Evolutionary conservation across 805 yeast species (phyloP).

Genomic region (Ogataea corticis): DNA sequence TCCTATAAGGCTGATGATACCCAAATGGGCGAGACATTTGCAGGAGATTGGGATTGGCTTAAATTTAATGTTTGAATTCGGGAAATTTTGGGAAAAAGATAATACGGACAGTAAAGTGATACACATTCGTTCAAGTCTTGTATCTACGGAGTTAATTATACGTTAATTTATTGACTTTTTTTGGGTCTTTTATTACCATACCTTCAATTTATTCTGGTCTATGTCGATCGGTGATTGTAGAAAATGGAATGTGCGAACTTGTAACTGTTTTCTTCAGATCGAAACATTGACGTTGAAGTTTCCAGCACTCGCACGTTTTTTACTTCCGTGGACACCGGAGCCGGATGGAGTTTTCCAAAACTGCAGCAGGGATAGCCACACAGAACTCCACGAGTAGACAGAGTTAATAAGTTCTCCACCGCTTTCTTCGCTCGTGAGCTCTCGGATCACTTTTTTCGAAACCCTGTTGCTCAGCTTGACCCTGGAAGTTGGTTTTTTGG

Average conservation of each 20-base stretch:
- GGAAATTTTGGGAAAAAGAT: too few relatives aligned
- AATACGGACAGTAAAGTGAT: too few relatives aligned
- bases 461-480: conserved; percentile 24
- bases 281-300: conserved; percentile 21
- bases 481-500: conserved; percentile 33
- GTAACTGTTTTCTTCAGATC: too few relatives aligned
- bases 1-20: conserved; percentile 22
- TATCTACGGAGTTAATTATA: too few relatives aligned
- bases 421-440: conserved; percentile 22
- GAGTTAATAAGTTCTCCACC: conserved; percentile 21
- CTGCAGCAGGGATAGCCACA: conserved; percentile 19
- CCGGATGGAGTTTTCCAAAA: conserved; percentile 19
- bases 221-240: conserved; percentile 1
- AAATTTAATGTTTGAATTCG: conserved; percentile 30
- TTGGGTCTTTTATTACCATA: not conserved
- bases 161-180: not conserved
- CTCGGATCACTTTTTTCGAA: conserved; percentile 25
- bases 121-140: too few relatives aligned
- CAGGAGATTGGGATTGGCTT: conserved; percentile 40
- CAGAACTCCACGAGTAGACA: conserved; percentile 22
- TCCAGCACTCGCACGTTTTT: conserved; percentile 6
- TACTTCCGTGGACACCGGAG: conserved; percentile 9
- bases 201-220: not conserved
- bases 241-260: too few relatives aligned
- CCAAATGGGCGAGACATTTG: conserved; percentile 36